These are phyloP conservation scores for Moniliophthora roreri DNA, from an alignment of 1,284 basidiomycete genomes.

Conservation along the genomic window DNA sequence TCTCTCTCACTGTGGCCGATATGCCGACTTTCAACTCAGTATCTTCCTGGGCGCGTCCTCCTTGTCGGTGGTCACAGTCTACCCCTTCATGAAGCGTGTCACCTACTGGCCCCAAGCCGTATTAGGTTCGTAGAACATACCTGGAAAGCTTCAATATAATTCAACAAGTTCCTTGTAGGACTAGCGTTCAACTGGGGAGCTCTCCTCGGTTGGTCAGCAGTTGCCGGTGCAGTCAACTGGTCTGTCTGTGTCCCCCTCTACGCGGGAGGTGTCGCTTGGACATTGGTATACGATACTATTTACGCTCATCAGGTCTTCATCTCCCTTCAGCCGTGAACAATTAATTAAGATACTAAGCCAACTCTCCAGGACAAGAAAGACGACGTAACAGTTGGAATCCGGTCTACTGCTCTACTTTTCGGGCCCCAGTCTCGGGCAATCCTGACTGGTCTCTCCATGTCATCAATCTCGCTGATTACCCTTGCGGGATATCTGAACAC, in stretches of 20 bases:
- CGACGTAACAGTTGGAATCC: slow-evolving; percentile 88
- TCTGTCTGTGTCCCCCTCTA: slow-evolving; percentile 85
- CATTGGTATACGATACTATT: slow-evolving; percentile 95
- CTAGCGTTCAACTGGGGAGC: slow-evolving; percentile 98
- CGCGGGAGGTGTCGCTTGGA: slow-evolving; percentile 89
- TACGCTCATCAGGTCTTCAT: slow-evolving; percentile 89
- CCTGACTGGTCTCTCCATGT: slow-evolving; percentile 72
- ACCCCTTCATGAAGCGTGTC: slow-evolving; percentile 97
- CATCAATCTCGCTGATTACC: slow-evolving; percentile 75
- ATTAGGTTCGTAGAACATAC: slow-evolving; percentile 61
- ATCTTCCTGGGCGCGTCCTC: slow-evolving; percentile 92
- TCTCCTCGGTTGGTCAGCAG: slow-evolving; percentile 94
- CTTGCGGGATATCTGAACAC: slow-evolving; percentile 80
- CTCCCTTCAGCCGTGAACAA: background rate
- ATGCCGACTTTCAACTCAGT: slow-evolving; percentile 39
- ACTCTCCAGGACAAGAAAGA: slow-evolving; percentile 83
- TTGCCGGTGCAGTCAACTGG: slow-evolving; percentile 86
- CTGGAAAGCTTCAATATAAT: background rate
- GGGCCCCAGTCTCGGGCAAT: slow-evolving; percentile 76
- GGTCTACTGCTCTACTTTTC: slow-evolving; percentile 93
- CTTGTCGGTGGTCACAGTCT: slow-evolving; percentile 83
- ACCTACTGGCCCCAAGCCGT: slow-evolving; percentile 97
- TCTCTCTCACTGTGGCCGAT: background rate
- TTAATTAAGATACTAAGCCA: slow-evolving; percentile 7
- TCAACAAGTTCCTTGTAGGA: slow-evolving; percentile 44